phyloP scores from a whole-genome alignment of 2,329 filamentous ascomycete genomes.

The Zarea fungicola region DNA sequence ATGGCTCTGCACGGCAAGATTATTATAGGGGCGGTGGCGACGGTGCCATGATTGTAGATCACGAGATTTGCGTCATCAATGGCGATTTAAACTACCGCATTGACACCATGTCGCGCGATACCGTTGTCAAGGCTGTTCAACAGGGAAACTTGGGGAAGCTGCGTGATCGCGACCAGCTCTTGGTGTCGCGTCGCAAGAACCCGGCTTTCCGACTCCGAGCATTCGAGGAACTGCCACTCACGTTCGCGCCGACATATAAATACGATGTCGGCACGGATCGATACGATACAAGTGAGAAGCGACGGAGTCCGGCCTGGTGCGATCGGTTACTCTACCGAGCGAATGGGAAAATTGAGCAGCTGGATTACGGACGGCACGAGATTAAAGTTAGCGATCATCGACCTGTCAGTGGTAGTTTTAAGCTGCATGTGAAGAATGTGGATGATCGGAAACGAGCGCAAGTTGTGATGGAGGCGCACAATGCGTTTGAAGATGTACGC shows the following conservation, averaged over 20 bases:
- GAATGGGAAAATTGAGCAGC: constrained; percentile 73
- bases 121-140: constrained; percentile 80
- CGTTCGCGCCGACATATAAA: constrained; percentile 95
- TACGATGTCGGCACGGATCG: constrained; percentile 94
- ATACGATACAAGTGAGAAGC: constrained; percentile 94
- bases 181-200: constrained; percentile 83
- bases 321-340: constrained; percentile 87
- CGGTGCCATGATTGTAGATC: constrained; percentile 89
- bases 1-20: constrained; percentile 63
- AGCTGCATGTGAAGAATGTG: constrained; percentile 78
- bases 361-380: constrained; percentile 85
- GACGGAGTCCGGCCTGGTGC: constrained; percentile 91
- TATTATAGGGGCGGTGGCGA: constrained; percentile 89
- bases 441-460: constrained; percentile 58
- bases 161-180: constrained; percentile 86
- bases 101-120: constrained; percentile 91
- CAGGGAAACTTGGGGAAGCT: constrained; percentile 77
- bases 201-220: constrained; percentile 82
- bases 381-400: constrained; percentile 88
- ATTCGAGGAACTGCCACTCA: constrained; percentile 87
- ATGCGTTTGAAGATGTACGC: constrained; percentile 68
- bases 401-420: constrained; percentile 82
- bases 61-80: constrained; percentile 95
- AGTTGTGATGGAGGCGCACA: constrained; percentile 68
- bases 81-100: constrained; percentile 98